Evolutionary conservation across 2,329 filamentous ascomycete species (phyloP), one percentile per base, ranked within the genome.

Genomic region (Sclerotinia nivalis): DNA sequence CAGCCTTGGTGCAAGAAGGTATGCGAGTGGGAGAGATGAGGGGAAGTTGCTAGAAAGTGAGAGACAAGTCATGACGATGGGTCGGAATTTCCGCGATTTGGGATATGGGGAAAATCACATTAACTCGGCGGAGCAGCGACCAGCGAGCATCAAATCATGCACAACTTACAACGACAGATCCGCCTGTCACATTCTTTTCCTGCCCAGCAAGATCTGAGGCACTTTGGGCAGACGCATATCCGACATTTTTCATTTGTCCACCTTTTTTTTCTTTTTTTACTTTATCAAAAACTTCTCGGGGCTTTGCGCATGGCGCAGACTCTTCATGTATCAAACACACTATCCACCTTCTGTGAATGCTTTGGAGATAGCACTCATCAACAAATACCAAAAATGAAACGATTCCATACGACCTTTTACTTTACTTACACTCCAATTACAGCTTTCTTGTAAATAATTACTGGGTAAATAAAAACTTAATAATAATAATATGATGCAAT

Each of bases 231-330:
- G 58, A 69, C 67, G 67, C 67, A 56, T 56, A 69, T 59, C 55
- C 62, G 47, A 52, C 31, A 65, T 73, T 77, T 43, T 76, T 77
- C 74, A 68, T 77, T 77, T 77, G 73, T 77, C 73, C 50, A 72
- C 69, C 61, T 75, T 73, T 71, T 70, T 71, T 25, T 61, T 75
- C 45, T 34, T 12, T 34, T 37, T 25, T 45, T 43, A 43, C 37
- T 69, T 55, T 52, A 62, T 73, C 68, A 72, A 69, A 73, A 69
- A 50, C 55, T 55, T 67, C 72, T 64, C 60, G 13, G 49, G 67
- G 58, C 47, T 72, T 74, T 74, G 71, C 72, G 72, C 70, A 68
- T 70, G 65, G 69, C 69, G 70, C 72, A 70, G 71, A 70, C 73
- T 62, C 69, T 73, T 73, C 58, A 68, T 72, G 70, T 76, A 74